Conservation (phyloP, 129 eudicot species). For the Helianthus tuberosus region DNA sequence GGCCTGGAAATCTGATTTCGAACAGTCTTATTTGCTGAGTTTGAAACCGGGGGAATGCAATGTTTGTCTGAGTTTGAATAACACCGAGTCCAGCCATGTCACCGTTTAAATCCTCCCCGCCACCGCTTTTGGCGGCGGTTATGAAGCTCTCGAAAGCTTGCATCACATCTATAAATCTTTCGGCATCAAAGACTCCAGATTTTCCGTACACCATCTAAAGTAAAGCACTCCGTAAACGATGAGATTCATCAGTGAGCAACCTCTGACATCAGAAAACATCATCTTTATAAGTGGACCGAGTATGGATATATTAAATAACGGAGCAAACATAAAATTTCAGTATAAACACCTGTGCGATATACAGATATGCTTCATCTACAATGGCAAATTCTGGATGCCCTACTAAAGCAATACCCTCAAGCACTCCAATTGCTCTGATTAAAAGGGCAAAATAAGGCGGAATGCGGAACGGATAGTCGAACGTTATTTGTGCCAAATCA, state of each 20-base stretch:
- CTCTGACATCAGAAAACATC: conserved; percentile 52
- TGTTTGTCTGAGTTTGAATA: conserved; percentile 54
- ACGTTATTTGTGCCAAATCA: conserved; percentile 97
- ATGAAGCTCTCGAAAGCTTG: conserved; percentile 97
- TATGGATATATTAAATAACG: neutral
- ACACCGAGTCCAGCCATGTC: conserved; percentile 97
- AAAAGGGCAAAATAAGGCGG: conserved; percentile 99
- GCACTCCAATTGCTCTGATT: conserved; percentile 98
- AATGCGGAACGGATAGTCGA: conserved; percentile 95
- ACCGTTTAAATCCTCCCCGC: conserved; percentile 87
- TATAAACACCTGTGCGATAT: conserved; percentile 86
- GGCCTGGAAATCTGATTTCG: too few relatives aligned
- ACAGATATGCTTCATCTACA: conserved; percentile 99
- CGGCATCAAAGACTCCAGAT: conserved; percentile 97
- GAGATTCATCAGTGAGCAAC: conserved; percentile 96
- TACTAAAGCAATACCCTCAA: conserved; percentile 98
- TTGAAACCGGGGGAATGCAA: conserved; percentile 41
- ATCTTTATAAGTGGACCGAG: neutral
- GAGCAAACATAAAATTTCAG: neutral
- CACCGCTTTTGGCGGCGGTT: conserved; percentile 98
- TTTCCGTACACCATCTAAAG: conserved; percentile 93
- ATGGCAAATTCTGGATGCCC: conserved; percentile 98
- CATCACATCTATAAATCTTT: conserved; percentile 97
- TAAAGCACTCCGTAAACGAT: conserved; percentile 93
- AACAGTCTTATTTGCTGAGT: too few relatives aligned